Evolutionary conservation across 1,139 yeast genomes (phyloP), one percentile per base, ranked within the genome.

Genomic region (Taiozyma sp.): DNA sequence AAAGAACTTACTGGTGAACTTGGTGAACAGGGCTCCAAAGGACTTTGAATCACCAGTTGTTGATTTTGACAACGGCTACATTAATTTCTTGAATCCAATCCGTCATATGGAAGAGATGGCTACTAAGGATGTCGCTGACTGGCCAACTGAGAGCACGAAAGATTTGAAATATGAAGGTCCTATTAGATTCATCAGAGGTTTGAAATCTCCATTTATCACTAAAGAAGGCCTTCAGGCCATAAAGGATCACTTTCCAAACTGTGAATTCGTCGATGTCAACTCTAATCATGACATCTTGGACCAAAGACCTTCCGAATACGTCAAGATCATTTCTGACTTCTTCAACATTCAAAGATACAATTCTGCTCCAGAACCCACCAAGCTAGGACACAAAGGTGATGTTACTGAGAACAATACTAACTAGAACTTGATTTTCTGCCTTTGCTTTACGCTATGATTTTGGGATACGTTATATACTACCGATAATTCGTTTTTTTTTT

Each of bases 271-370:
- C 23, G 70, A 67, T 19, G 70, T 72, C 48, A 72, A 77, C 50
- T 66, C 78, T 34, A 75, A 78, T 10, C 83, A 79, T 64, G 77
- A 78, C 71, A 62, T 78, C 4, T 69, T 76, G 30, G 67, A 70
- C 23, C 80, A 77, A 50, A 65, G 67, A 55, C 78, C 78, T 4
- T 56, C 64, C 13, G 66, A 67, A 53, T 76, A 76, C 57, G 68
- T 72, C n/a, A 53, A 57, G 48, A 42, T 58, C 56, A 54, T 60
- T 28, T 51, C 55, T 46, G 63, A 60, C 49, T 60, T 60, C 43
- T 60, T 60, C 57, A 60, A 60, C 39, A 10, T 42, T 22, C 61
- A 57, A 12, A 53, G 60, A 45, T 58, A 57, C 45, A 41, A 50
- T 22, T 39, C 50, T 36, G 53, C 53, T 10, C 53, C 54, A 23